These are phyloP conservation scores for Aspergillus thermomutatus DNA, from an alignment of 2,329 filamentous ascomycete genomes.

Conservation along the genomic window DNA sequence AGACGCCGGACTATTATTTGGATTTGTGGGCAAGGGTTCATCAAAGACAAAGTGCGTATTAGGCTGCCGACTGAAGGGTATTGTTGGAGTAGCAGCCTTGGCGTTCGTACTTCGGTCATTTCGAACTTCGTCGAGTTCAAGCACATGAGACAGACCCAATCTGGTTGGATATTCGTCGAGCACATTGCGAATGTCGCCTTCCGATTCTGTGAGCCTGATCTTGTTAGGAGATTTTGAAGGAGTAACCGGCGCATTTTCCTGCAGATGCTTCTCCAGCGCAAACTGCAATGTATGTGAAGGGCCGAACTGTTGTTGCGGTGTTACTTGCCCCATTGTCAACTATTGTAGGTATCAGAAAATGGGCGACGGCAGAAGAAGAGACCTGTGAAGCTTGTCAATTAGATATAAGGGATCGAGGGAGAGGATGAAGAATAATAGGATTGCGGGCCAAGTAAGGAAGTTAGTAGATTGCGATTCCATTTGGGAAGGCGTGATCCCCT, in stretches of 20 bases:
- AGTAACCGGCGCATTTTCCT: neutral
- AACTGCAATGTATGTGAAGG: neutral
- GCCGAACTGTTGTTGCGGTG: neutral
- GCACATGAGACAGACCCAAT: neutral
- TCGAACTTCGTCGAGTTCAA: neutral
- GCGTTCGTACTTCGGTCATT: neutral
- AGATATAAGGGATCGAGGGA: neutral
- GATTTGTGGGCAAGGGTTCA: slow-evolving; percentile 3
- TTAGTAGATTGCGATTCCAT: neutral
- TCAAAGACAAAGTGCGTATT: slow-evolving; percentile 5
- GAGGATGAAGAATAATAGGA: neutral
- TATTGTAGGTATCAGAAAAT: neutral
- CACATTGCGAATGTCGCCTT: neutral
- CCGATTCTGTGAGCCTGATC: neutral
- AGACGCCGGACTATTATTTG: slow-evolving; percentile 9
- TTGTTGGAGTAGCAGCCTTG: neutral
- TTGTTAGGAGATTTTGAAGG: neutral
- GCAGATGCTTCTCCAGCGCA: neutral
- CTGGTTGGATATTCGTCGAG: neutral
- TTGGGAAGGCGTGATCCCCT: slow-evolving; percentile 7
- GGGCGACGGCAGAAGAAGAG: neutral
- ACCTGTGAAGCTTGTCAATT: neutral
- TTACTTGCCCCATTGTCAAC: neutral
- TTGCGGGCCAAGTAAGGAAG: neutral
- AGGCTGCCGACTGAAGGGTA: neutral